Evolutionary conservation across 306 rosid genomes (phyloP), one percentile per base, ranked within the genome.

Genomic region (Dryas alaskensis): DNA sequence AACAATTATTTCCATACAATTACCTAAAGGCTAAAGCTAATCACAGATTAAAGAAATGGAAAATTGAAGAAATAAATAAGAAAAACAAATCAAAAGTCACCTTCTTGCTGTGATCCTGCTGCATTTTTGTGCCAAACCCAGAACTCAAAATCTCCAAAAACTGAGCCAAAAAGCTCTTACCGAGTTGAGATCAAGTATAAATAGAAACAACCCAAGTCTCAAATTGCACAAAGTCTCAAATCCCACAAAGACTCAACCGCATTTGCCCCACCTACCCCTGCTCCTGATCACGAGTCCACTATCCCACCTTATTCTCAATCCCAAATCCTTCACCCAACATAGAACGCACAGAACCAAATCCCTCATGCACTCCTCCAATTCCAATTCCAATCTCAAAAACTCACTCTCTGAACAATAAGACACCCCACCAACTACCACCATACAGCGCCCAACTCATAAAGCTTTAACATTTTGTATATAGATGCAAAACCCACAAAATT

Each of bases 231-330:
- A 60, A 11, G 48, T 22, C 54, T 65, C 46, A 80, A 72, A 81
- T 57, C 57, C 13, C 27, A 46, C 27, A 63, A 71, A 60, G 44
- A 60, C 68, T 91, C 78, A 93, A 67, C 97, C 98, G 83, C 98
- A 93, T 91, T 93, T 89, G 46, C 92, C 96, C 94, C 97, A 91
- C 80, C 94, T 88, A 78, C 96, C 91, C 86, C 96, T 86, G 88
- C 96, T 88, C 84, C 91, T 88, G 73, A 93, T 93, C 79, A 93
- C 89, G 85, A 86, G 84, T 62, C 88, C 90, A 75, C 84, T 86
- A 81, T 91, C 86, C 94, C 92, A 80, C 70, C 80, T 72, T 76
- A 83, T 81, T 81, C 84, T 83, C 80, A 75, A 76, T 25, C 82
- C 82, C 62, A 87, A 81, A 84, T 72, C 84, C 88, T 83, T 83